These are phyloP conservation scores for Fraxinus quadrangulata DNA, from an alignment of 257 asterid genomes.

Conservation along the genomic window DNA sequence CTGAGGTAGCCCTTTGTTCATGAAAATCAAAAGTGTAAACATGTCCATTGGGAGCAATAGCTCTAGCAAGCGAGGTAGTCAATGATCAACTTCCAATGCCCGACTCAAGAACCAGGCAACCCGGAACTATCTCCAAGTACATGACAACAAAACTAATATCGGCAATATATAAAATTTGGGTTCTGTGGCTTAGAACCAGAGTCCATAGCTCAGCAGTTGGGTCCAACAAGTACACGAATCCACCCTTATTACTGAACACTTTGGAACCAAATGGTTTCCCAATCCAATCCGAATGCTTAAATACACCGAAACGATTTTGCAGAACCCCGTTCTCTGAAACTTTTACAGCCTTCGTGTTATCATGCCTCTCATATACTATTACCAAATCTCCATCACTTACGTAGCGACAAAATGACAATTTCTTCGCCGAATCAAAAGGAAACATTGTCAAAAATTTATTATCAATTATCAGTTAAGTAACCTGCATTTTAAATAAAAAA, in stretches of 20 bases:
- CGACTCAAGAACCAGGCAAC: constrained; percentile 88
- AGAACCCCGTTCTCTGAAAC: constrained; percentile 49
- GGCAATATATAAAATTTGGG: constrained; percentile 90
- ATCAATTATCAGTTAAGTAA: constrained; percentile 4
- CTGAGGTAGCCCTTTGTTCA: constrained; percentile 88
- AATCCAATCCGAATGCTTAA: constrained; percentile 88
- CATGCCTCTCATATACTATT: constrained; percentile 77
- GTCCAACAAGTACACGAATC: constrained; percentile 74
- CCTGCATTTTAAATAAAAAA: constrained; percentile 14
- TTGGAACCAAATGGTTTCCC: constrained; percentile 88
- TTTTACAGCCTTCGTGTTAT: constrained; percentile 75
- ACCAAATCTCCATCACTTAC: constrained; percentile 74
- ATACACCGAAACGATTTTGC: constrained; percentile 83
- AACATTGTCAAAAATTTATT: constrained; percentile 36
- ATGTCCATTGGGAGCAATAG: constrained; percentile 77
- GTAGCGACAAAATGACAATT: constrained; percentile 58
- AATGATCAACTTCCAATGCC: constrained; percentile 97
- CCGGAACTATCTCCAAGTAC: constrained; percentile 90
- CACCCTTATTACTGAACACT: constrained; percentile 73
- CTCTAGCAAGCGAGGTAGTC: constrained; percentile 85
- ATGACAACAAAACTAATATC: constrained; percentile 90
- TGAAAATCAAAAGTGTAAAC: constrained; percentile 92
- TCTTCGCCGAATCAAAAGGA: constrained; percentile 43
- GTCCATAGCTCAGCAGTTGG: constrained; percentile 98
- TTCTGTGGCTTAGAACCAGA: constrained; percentile 86